Evolutionary conservation across 2,329 filamentous ascomycete species (phyloP), one percentile per base, ranked within the genome.

Genomic region (Juglanconis juglandina): DNA sequence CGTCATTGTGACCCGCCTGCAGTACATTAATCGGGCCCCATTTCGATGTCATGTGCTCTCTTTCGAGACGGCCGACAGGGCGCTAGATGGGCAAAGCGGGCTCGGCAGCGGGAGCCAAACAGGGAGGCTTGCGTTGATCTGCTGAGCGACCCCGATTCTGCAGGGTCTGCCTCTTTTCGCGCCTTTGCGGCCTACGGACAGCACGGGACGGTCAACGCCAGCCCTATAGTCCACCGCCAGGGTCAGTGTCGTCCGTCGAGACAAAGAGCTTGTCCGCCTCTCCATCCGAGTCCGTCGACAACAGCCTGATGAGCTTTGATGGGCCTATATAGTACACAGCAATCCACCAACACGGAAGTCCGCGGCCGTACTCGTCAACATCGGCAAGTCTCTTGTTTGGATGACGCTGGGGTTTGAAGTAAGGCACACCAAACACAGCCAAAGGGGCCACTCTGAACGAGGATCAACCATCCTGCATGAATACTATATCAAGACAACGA

Each of bases 161-260:
- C 58, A 62, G 60, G 60, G 60, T 59, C 56, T 17, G 33, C 42
- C 24, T 24, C 24, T 24, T 24, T 24, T 24, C 24, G 24, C 24
- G 24, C 24, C 24, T 24, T 24, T 24, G 24, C 24, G 24, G 24
- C 24, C 24, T 24, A 24, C 24, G 24, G 24, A 24, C 24, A 24
- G 24, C 24, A 24, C 1, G 24, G 24, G 24, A 24, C 24, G 32
- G 46, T 11, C 44, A 48, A 13, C 41, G 44, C 14, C 34, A 17
- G 35, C 55, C 4, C 55, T 44, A 44, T 30, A 37, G 37, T 24
- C 50, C 42, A 35, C 46, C 13, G 13, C 58, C 41, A 63, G 61
- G 61, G 61, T 63, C 61, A 63, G 50, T 63, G 61, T 63, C 61
- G 51, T 52, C 61, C 58, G 59, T 32, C 35, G 14, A 56, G 14